Percentiles rank a stretch among this genome's conserved stretches.
These are phyloP conservation scores for Ustilago bromivora DNA, from an alignment of 1,284 basidiomycete species.

Conservation along the genomic window DNA sequence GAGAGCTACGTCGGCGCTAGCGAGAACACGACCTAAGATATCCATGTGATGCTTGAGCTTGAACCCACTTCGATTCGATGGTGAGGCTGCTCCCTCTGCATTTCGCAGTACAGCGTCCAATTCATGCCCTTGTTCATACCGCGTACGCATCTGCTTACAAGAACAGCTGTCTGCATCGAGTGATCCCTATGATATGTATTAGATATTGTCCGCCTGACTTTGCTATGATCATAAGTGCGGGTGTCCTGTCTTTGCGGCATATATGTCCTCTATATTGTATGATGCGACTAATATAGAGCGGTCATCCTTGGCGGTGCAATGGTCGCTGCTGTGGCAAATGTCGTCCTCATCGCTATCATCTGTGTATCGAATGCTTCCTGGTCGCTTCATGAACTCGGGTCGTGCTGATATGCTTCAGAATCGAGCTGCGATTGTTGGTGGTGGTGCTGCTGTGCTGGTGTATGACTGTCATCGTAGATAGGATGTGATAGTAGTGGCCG, in stretches of 20 bases:
- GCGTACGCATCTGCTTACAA: no score
- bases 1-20: no score
- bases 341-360: background rate
- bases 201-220: background rate
- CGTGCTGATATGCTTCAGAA: background rate
- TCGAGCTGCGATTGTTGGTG: slow-evolving; percentile 6
- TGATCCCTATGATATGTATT: no score
- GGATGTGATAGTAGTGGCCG: slow-evolving; percentile 29
- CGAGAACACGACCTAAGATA: no score
- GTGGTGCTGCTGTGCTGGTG: slow-evolving; percentile 16
- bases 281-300: background rate
- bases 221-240: background rate
- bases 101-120: no score
- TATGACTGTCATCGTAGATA: slow-evolving; percentile 8
- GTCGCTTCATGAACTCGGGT: background rate
- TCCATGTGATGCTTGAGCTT: no score
- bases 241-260: background rate
- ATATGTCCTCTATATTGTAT: background rate
- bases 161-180: no score
- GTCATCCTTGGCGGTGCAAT: background rate
- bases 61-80: no score
- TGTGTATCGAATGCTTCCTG: background rate
- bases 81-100: no score
- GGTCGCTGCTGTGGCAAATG: background rate
- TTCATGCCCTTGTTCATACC: no score